Conservation (phyloP, 495 filamentous ascomycete species). For the Amorphotheca resinae region DNA sequence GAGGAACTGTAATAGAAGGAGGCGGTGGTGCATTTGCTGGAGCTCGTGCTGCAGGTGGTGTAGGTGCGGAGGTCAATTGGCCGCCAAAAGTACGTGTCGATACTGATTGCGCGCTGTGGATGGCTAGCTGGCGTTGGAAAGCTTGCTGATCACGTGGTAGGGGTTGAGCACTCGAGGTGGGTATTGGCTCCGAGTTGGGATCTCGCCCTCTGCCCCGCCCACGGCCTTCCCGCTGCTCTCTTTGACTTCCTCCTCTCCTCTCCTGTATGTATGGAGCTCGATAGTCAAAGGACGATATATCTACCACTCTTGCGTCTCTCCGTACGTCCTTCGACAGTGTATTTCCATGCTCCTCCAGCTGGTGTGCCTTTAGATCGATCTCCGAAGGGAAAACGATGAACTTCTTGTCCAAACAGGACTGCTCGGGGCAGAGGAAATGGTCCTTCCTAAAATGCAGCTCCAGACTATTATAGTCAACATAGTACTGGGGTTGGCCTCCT, state of each 20-base stretch:
- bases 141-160: conserved; percentile 79
- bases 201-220: conserved; percentile 40
- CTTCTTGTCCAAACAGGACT: conserved; percentile 89
- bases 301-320: conserved; percentile 73
- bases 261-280: conserved; percentile 57
- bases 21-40: conserved; percentile 24
- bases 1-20: conserved; percentile 9
- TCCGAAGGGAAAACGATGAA: conserved; percentile 94
- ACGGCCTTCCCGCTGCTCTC: conserved; percentile 30
- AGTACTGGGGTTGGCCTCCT: conserved; percentile 68
- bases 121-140: conserved; percentile 84
- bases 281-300: conserved; percentile 76
- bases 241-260: conserved; percentile 35
- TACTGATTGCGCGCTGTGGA: conserved; percentile 72
- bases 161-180: conserved; percentile 68
- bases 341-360: conserved; percentile 63
- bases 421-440: conserved; percentile 75
- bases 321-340: conserved; percentile 71
- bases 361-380: conserved; percentile 85
- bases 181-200: conserved; percentile 63
- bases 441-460: conserved; percentile 77
- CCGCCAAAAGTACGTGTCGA: conserved; percentile 72
- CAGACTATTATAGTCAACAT: conserved; percentile 69
- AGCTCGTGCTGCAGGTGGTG: conserved; percentile 19
- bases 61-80: conserved; percentile 46